Evolutionary conservation across 1,284 basidiomycete genomes (phyloP).

Genomic region (Golubevia pallescens): DNA sequence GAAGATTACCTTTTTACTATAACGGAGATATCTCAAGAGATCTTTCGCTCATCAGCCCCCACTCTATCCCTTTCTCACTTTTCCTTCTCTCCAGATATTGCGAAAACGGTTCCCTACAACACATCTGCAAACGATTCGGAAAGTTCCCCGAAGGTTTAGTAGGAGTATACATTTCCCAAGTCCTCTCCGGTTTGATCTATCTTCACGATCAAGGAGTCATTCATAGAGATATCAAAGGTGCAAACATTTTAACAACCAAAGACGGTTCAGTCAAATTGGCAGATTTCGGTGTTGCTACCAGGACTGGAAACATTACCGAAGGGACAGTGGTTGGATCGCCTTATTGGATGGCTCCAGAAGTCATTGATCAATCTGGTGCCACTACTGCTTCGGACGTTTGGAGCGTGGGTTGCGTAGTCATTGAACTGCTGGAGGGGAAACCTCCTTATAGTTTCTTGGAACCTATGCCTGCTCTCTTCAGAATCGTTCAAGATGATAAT

Average conservation of each 20-base stretch:
- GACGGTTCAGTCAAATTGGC: constrained; percentile 62
- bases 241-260: constrained; percentile 62
- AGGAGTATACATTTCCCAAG: constrained; percentile 51
- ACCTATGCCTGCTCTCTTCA: constrained; percentile 59
- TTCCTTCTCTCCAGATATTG: constrained; percentile 24
- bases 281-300: constrained; percentile 61
- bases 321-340: constrained; percentile 57
- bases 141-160: constrained; percentile 56
- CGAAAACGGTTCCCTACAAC: constrained; percentile 55
- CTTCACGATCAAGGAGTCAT: constrained; percentile 63
- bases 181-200: constrained; percentile 49
- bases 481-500: constrained; percentile 56
- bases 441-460: constrained; percentile 52
- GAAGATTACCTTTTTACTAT: too few species aligned
- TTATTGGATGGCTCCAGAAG: constrained; percentile 65
- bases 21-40: too few species aligned
- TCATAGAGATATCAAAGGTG: constrained; percentile 60
- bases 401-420: constrained; percentile 57
- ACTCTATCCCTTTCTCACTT: constrained; percentile 1
- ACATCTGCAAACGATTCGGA: constrained; percentile 55
- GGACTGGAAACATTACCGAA: constrained; percentile 41
- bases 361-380: constrained; percentile 57
- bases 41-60: too few species aligned
- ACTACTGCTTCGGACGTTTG: constrained; percentile 59
- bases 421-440: constrained; percentile 53